Conservation (phyloP, 2,329 filamentous ascomycete species). For the Bertia moriformis region DNA sequence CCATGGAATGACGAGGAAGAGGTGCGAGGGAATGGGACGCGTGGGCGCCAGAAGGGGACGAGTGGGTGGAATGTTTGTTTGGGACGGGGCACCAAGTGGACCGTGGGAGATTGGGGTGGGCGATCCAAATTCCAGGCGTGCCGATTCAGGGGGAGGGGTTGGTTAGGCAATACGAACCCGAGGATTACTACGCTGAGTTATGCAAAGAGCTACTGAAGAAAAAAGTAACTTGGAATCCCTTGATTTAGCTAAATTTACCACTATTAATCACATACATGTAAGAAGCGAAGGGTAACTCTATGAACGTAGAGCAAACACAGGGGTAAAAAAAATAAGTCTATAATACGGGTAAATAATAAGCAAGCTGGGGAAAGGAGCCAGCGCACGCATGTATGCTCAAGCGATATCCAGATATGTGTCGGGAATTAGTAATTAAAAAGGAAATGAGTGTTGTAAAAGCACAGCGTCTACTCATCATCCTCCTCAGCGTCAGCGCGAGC, state of each 20-base stretch:
- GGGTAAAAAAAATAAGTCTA: background rate
- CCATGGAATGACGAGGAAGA: too few relatives aligned
- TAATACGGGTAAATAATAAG: background rate
- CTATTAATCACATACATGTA: constrained; percentile 1
- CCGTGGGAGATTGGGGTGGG: too few relatives aligned
- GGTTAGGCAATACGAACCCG: too few relatives aligned
- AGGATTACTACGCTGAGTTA: too few relatives aligned
- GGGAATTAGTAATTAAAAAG: background rate
- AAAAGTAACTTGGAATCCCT: constrained; percentile 1
- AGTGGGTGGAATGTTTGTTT: too few relatives aligned
- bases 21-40: too few relatives aligned
- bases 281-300: background rate
- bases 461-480: constrained; percentile 1
- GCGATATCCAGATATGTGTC: background rate
- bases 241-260: constrained; percentile 1
- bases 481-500: background rate
- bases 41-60: too few relatives aligned
- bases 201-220: too few relatives aligned
- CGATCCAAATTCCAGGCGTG: too few relatives aligned
- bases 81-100: too few relatives aligned
- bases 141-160: too few relatives aligned
- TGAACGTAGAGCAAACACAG: background rate
- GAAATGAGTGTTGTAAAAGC: background rate
- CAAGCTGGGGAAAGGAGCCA: background rate
- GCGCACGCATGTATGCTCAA: background rate